phyloP scores from a whole-genome alignment of 2,329 filamentous ascomycete species.

The Gaeumannomyces sp. region DNA sequence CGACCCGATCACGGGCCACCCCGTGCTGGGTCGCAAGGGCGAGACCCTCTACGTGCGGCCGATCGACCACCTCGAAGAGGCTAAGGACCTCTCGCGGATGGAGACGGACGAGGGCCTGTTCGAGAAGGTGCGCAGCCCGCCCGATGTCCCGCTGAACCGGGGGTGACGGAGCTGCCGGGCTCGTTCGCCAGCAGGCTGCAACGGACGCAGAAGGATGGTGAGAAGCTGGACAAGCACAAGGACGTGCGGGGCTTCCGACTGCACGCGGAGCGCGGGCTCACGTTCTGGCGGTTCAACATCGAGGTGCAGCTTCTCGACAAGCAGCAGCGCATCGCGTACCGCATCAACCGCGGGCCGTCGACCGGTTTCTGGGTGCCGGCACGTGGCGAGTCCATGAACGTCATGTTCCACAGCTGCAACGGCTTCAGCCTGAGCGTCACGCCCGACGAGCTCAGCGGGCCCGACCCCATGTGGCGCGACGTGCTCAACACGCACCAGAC shows the following conservation, averaged over 20 bases:
- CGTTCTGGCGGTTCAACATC: conserved; percentile 96
- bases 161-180: conserved; percentile 41
- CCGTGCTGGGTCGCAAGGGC: conserved; percentile 78
- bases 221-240: conserved; percentile 72
- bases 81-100: conserved; percentile 67
- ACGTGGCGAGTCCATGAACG: conserved; percentile 82
- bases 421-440: conserved; percentile 82
- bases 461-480: conserved; percentile 95
- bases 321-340: conserved; percentile 86
- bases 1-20: conserved; percentile 81
- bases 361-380: conserved; percentile 94
- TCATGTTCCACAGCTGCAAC: conserved; percentile 98
- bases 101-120: conserved; percentile 82
- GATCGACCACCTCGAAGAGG: conserved; percentile 77
- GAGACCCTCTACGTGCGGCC: conserved; percentile 83
- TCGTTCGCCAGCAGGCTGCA: conserved; percentile 49
- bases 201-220: conserved; percentile 61
- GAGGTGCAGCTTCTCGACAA: conserved; percentile 76
- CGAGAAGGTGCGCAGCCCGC: conserved; percentile 55
- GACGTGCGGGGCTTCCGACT: conserved; percentile 78
- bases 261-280: conserved; percentile 78
- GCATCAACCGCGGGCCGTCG: conserved; percentile 85
- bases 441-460: conserved; percentile 75
- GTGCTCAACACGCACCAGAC: conserved; percentile 89
- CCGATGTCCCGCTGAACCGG: conserved; percentile 38